Percentiles rank a stretch among this genome's conserved stretches.
Conservation (phyloP, 352 stramenopile species). For the Hyaloperonospora arabidopsidis region DNA sequence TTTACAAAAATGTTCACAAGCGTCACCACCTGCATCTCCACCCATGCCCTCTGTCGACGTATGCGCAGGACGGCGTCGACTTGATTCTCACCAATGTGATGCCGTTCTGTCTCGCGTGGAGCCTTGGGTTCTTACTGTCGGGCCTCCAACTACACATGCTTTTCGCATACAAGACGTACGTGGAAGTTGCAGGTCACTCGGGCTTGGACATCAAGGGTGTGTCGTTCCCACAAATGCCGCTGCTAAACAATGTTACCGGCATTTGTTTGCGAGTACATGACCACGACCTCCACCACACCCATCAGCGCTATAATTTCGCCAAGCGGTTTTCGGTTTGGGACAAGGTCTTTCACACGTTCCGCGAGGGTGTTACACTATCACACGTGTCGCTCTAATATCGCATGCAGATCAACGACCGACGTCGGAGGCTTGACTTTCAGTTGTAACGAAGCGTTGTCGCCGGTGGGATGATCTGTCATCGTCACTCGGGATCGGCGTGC, state of each 20-base stretch:
- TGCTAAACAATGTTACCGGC: conserved; percentile 35
- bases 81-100: conserved; percentile 71
- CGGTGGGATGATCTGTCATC: too few species aligned
- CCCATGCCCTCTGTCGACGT: conserved; percentile 72
- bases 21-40: conserved; percentile 72
- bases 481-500: too few species aligned
- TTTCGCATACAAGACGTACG: conserved; percentile 86
- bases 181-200: conserved; percentile 79
- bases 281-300: conserved; percentile 82
- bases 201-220: conserved; percentile 78
- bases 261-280: conserved; percentile 73
- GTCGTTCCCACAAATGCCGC: conserved; percentile 79
- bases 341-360: conserved; percentile 77
- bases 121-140: conserved; percentile 40
- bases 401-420: too few species aligned
- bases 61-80: conserved; percentile 74
- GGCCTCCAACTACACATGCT: conserved; percentile 61
- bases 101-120: conserved; percentile 49
- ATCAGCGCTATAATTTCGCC: conserved; percentile 78
- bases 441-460: too few species aligned
- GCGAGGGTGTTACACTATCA: conserved; percentile 9
- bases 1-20: conserved; percentile 81
- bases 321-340: conserved; percentile 87
- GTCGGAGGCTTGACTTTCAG: too few species aligned
- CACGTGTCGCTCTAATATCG: too few species aligned